Base-by-base conservation (phyloP, 2,329 filamentous ascomycete genomes). In the Ceratocystis cubensis region DNA sequence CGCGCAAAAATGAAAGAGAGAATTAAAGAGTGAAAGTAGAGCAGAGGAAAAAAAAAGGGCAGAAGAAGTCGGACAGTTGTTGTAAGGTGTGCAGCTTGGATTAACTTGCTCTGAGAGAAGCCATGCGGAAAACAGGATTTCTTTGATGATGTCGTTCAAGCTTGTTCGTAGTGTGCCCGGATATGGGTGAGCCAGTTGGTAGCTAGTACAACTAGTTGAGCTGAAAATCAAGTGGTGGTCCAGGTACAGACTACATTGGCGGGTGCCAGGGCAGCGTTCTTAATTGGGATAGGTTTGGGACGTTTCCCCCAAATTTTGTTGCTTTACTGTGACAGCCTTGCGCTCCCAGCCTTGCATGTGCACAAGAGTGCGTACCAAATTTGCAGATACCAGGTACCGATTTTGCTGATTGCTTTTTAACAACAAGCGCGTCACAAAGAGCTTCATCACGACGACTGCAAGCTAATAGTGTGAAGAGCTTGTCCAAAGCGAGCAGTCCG, bases 291-390 rank as follows among this genome's bases (percentile, higher is more conserved):
- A 37, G 20, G 5, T 8, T 30, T 20, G 5, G 41, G 5, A 28
- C 28, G 20, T 33, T 61, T 10, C 44, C 30, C 30, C 17, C 30
- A 63, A 15, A 15, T 15, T 63, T 46, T 15, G 61, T 13, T 28
- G 8, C 17, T 22, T 8, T 1, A 48, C 15, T 25, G 41, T 48
- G 37, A n/a, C 61, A 66, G 65, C 65, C 65, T 66, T 66, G 65
- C 41, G 46, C 1, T 37, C 1, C 15, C 48, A 64, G 65, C 65
- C 65, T 66, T 66, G 65, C 61, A 65, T n/a, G 5, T n/a, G 5
- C 2, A 28, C 45, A 15, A 3, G 5, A 13, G 15, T 15, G n/a
- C 13, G 63, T 56, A 15, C 15, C 6, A 45, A 59, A 28, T 17
- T 4, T 44, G 28, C 1, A 5, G 13, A 17, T 10, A 22, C 15